Percentiles rank a stretch among this genome's conserved stretches.
Conservation (phyloP, 2,329 filamentous ascomycete genomes). For the Xylaria multiplex region DNA sequence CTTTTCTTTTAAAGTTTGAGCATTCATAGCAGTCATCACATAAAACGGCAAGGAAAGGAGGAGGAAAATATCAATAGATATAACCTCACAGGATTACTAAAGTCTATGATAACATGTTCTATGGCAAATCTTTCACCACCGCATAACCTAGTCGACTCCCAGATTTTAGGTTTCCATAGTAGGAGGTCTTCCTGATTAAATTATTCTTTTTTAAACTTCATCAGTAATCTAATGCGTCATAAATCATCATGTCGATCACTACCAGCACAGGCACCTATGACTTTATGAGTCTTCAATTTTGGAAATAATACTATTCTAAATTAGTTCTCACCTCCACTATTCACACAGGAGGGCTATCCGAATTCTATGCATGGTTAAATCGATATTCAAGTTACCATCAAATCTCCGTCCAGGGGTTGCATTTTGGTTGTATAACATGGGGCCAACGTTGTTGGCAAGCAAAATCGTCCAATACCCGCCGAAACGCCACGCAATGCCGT, state of each 20-base stretch:
- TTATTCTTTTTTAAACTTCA: neutral
- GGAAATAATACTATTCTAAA: conserved; percentile 3
- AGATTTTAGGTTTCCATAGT: too few relatives aligned
- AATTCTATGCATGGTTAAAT: conserved; percentile 13
- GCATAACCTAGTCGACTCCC: too few relatives aligned
- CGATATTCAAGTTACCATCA: conserved; percentile 18
- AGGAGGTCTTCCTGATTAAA: neutral
- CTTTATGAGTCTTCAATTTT: conserved; percentile 1
- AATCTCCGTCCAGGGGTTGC: conserved; percentile 8
- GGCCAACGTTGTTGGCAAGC: conserved; percentile 3
- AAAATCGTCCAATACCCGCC: conserved; percentile 21
- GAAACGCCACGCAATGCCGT: conserved; percentile 37
- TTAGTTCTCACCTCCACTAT: conserved; percentile 6
- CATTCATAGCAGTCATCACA: too few relatives aligned
- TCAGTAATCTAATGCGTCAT: neutral
- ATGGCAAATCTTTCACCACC: too few relatives aligned
- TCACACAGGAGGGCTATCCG: neutral
- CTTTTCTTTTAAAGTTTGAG: too few relatives aligned
- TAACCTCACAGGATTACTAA: too few relatives aligned
- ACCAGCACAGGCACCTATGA: neutral
- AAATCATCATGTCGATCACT: neutral
- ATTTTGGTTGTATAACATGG: conserved; percentile 5
- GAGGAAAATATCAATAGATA: too few relatives aligned
- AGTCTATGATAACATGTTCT: too few relatives aligned
- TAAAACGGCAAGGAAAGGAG: too few relatives aligned